A percentile compares a stretch with the other conserved stretches of the same genome.
Conservation (phyloP, 257 asterid species). For the Solanum tarapatanum region DNA sequence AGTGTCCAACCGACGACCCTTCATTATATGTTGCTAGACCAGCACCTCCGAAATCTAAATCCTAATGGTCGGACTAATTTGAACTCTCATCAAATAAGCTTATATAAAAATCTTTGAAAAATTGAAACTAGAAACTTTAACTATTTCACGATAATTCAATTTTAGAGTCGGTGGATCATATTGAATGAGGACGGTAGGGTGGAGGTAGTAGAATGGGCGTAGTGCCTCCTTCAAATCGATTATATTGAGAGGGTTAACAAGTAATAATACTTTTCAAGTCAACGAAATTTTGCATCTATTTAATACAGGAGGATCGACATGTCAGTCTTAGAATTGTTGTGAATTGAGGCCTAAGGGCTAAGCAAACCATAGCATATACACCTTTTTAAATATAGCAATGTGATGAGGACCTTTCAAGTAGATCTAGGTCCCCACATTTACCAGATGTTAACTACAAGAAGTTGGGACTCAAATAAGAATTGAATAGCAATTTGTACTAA, state of each 20-base stretch:
- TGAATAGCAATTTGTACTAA: not conserved
- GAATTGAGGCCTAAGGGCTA: not conserved
- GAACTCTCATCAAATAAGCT: not conserved
- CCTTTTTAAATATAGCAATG: not conserved
- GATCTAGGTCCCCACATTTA: constrained; percentile 8
- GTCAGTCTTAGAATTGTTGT: not conserved
- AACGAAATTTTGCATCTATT: not conserved
- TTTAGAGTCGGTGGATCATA: not conserved
- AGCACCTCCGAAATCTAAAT: not conserved
- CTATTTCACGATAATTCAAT: not conserved
- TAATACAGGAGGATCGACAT: not conserved
- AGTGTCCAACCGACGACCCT: not conserved
- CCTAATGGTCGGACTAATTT: not conserved
- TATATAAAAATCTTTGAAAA: not conserved
- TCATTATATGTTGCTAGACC: not conserved
- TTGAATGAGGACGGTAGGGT: not conserved
- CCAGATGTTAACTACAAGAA: not conserved
- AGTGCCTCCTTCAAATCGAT: not conserved
- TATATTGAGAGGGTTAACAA: not conserved
- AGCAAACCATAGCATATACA: not conserved
- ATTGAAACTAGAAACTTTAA: not conserved
- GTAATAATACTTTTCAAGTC: not conserved
- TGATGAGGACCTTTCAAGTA: not conserved
- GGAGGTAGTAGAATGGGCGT: not conserved
- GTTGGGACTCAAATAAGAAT: not conserved